Conservation (phyloP, 768 basidiomycete species). For the Phlebiopsis flavidoalba region DNA sequence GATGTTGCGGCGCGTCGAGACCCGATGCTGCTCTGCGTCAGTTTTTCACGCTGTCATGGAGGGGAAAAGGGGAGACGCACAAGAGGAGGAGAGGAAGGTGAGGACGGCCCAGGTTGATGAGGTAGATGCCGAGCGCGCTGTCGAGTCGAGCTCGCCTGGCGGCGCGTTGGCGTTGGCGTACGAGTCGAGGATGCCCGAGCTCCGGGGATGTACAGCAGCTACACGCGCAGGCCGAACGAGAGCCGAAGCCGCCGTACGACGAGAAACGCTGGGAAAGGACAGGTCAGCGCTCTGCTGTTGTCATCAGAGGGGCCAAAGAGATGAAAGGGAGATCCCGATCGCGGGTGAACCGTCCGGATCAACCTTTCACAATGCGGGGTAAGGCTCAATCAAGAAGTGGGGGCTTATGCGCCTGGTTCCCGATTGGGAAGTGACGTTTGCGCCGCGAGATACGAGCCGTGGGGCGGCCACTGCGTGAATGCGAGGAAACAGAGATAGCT, state of each 20-base stretch:
- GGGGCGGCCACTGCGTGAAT: background rate
- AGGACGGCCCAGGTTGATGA: slow-evolving; percentile 71
- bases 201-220: slow-evolving; percentile 69
- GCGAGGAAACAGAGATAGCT: background rate
- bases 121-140: slow-evolving; percentile 69
- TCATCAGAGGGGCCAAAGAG: background rate
- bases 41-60: background rate
- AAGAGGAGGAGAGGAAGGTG: slow-evolving; percentile 61
- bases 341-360: background rate
- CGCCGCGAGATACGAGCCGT: slow-evolving; percentile 1
- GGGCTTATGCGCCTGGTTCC: slow-evolving; percentile 8
- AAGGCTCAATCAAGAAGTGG: slow-evolving; percentile 7
- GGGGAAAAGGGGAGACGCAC: slow-evolving; percentile 34
- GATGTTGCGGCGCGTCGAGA: slow-evolving; percentile 44
- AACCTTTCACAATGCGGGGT: slow-evolving; percentile 3
- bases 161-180: slow-evolving; percentile 34
- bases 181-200: slow-evolving; percentile 53
- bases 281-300: background rate
- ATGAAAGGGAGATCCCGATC: background rate
- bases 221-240: slow-evolving; percentile 73
- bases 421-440: background rate
- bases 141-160: slow-evolving; percentile 36
- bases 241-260: slow-evolving; percentile 85
- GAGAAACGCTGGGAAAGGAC: slow-evolving; percentile 54
- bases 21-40: slow-evolving; percentile 34